Conservation (phyloP, 805 yeast species). For the Yarrowia sp. region DNA sequence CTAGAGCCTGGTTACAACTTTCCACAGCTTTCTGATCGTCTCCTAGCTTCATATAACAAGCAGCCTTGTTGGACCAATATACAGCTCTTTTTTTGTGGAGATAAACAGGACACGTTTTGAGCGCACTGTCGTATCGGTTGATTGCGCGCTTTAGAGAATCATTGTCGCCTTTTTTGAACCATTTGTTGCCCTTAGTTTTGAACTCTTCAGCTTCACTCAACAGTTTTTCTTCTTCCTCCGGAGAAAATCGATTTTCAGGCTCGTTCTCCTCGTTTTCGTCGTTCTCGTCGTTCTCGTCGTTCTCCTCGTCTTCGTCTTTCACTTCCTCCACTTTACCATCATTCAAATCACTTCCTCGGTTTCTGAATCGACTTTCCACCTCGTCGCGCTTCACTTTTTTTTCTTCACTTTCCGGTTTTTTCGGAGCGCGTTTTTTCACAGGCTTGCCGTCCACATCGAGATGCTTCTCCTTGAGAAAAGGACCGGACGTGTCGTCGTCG, state of each 20-base stretch:
- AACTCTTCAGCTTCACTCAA: conserved; percentile 41
- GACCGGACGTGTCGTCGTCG: conserved; percentile 20
- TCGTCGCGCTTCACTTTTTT: neutral
- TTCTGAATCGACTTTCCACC: conserved; percentile 6
- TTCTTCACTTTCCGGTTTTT: neutral
- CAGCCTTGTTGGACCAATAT: conserved; percentile 34
- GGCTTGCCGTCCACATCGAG: conserved; percentile 10
- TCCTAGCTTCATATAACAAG: conserved; percentile 33
- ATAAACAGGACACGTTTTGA: conserved; percentile 30
- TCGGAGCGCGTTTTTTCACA: neutral
- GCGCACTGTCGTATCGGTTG: conserved; percentile 29
- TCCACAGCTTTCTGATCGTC: conserved; percentile 48
- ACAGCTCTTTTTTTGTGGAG: conserved; percentile 28
- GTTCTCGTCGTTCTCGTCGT: neutral
- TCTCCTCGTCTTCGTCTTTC: neutral
- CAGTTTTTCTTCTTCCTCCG: conserved; percentile 32
- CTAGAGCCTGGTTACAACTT: conserved; percentile 64
- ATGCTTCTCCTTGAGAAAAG: conserved; percentile 19
- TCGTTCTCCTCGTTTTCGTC: neutral
- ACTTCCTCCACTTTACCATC: neutral
- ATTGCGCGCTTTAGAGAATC: conserved; percentile 28
- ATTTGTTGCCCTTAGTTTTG: conserved; percentile 41
- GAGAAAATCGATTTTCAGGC: neutral
- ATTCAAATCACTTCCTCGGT: neutral
- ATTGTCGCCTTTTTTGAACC: conserved; percentile 29